Conservation (phyloP, 768 basidiomycete species). For the Sistotremastrum niveocremeum region DNA sequence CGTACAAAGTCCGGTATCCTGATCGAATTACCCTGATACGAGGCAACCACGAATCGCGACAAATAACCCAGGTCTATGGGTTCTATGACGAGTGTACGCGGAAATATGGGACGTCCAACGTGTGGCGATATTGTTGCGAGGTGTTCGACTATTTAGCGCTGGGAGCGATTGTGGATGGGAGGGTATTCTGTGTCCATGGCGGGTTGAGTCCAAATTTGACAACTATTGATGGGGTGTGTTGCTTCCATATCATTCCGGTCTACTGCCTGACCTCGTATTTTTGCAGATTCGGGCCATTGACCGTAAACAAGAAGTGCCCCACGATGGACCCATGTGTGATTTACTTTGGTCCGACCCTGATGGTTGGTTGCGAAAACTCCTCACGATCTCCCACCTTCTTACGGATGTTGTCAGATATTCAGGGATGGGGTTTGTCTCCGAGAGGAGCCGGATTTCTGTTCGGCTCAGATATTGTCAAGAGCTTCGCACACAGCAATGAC, state of each 20-base stretch:
- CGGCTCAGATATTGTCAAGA: constrained; percentile 81
- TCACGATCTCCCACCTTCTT: constrained; percentile 3
- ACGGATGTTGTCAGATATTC: constrained; percentile 45
- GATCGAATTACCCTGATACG: constrained; percentile 94
- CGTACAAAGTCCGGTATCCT: constrained; percentile 93
- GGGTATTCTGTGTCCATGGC: constrained; percentile 96
- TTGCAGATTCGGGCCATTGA: constrained; percentile 81
- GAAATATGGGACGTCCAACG: constrained; percentile 87
- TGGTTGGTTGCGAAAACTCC: constrained; percentile 34
- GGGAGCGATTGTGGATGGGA: constrained; percentile 91
- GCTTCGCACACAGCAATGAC: constrained; percentile 81
- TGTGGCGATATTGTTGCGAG: constrained; percentile 98
- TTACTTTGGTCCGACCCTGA: constrained; percentile 99
- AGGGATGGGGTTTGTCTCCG: constrained; percentile 95
- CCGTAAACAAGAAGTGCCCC: constrained; percentile 93
- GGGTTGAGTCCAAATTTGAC: constrained; percentile 84
- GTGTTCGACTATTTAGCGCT: constrained; percentile 95
- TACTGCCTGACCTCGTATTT: not conserved
- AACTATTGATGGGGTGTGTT: constrained; percentile 73
- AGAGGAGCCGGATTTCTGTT: constrained; percentile 94
- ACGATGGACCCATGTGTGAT: constrained; percentile 98
- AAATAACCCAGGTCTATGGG: constrained; percentile 93
- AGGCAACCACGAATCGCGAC: constrained; percentile 94
- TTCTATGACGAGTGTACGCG: constrained; percentile 95
- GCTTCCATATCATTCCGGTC: not conserved